These are phyloP conservation scores for Mangifera indica DNA, from an alignment of 345 rosid genomes.

Conservation along the genomic window DNA sequence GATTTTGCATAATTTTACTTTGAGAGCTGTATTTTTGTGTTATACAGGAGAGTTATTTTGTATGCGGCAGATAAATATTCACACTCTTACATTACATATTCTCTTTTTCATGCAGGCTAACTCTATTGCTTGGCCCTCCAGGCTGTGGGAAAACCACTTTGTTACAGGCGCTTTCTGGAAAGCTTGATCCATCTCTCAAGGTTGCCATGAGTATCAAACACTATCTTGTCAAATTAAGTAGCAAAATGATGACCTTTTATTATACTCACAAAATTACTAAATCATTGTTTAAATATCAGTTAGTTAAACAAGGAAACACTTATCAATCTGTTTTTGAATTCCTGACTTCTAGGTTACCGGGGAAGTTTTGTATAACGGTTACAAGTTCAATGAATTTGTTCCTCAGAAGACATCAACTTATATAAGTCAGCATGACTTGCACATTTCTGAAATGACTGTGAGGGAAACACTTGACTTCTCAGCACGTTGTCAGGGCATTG, in stretches of 20 bases:
- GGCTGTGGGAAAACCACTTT: slow-evolving; percentile 55
- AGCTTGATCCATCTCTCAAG: slow-evolving; percentile 39
- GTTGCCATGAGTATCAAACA: slow-evolving; percentile 14
- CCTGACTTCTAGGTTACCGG: slow-evolving; percentile 25
- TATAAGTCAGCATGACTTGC: slow-evolving; percentile 56
- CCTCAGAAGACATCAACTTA: slow-evolving; percentile 64
- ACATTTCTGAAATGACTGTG: slow-evolving; percentile 59
- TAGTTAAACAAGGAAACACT: background rate
- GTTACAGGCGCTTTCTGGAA: slow-evolving; percentile 48
- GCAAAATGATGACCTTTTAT: too few relatives aligned
- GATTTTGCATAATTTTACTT: too few relatives aligned
- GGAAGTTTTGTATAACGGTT: slow-evolving; percentile 35
- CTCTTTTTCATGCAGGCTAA: slow-evolving; percentile 31
- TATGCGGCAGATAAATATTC: background rate
- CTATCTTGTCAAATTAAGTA: too few relatives aligned
- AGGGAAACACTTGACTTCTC: slow-evolving; percentile 64
- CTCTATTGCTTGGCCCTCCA: slow-evolving; percentile 52
- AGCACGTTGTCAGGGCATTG: slow-evolving; percentile 60
- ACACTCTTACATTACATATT: background rate
- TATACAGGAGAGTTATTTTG: background rate
- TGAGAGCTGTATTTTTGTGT: background rate
- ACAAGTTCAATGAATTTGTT: slow-evolving; percentile 48
- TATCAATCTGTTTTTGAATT: background rate
- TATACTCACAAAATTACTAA: too few relatives aligned
- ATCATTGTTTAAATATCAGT: too few relatives aligned